A percentile compares a stretch with the other conserved stretches of the same genome.
phyloP scores from a whole-genome alignment of 352 stramenopile species.

The Albugo candida region DNA sequence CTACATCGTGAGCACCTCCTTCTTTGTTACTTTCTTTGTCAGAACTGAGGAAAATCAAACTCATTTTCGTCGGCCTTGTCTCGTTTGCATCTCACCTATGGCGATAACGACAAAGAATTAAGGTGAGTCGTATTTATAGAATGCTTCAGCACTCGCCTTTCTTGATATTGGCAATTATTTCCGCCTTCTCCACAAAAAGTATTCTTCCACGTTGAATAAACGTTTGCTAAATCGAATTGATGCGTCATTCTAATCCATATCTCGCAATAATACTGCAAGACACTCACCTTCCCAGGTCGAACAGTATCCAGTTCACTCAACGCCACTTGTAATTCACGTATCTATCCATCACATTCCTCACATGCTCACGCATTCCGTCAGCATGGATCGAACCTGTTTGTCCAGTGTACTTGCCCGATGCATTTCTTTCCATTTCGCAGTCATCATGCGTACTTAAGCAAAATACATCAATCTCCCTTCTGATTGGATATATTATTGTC shows the following conservation, averaged over 20 bases:
- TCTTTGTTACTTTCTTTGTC: too few species aligned
- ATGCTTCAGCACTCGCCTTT: conserved; percentile 15
- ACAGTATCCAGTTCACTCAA: conserved; percentile 48
- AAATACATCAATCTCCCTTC: too few species aligned
- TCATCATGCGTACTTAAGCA: too few species aligned
- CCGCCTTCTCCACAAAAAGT: conserved; percentile 48
- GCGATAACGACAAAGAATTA: too few species aligned
- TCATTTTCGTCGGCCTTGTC: too few species aligned
- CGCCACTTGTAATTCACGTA: conserved; percentile 55
- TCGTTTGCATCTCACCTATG: too few species aligned
- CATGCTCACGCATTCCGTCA: neutral
- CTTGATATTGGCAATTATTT: conserved; percentile 52
- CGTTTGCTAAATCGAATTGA: conserved; percentile 16
- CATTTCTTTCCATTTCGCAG: too few species aligned
- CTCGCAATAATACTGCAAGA: neutral
- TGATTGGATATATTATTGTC: too few species aligned
- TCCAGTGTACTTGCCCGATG: neutral
- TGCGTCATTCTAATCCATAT: neutral
- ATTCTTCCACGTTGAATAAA: conserved; percentile 51
- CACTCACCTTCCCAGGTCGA: conserved; percentile 40
- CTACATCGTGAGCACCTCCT: too few species aligned
- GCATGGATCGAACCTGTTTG: neutral
- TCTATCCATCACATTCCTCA: conserved; percentile 15
- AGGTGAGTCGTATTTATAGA: too few species aligned
- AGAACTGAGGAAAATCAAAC: too few species aligned